These are phyloP conservation scores for Chalciporus chontae DNA, from an alignment of 768 basidiomycete species.

Conservation along the genomic window DNA sequence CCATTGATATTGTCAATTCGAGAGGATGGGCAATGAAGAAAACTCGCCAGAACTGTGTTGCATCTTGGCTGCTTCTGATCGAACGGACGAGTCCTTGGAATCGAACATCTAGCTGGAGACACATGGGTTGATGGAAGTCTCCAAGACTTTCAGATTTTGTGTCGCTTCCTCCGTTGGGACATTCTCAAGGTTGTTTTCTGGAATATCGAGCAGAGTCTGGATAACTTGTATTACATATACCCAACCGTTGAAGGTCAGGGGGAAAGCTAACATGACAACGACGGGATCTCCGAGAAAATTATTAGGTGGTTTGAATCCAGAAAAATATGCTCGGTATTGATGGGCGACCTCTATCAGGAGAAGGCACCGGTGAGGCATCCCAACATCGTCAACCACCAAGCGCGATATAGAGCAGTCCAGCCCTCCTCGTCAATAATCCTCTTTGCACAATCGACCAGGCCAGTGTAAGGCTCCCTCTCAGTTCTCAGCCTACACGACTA, in stretches of 20 bases:
- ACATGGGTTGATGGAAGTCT: too few species aligned
- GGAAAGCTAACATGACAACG: neutral
- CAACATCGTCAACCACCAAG: conserved; percentile 81
- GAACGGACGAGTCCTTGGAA: too few species aligned
- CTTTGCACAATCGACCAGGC: conserved; percentile 72
- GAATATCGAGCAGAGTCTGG: too few species aligned
- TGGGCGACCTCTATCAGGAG: conserved; percentile 18
- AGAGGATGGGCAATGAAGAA: too few species aligned
- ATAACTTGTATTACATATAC: neutral
- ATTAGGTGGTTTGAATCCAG: neutral
- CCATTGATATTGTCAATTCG: too few species aligned
- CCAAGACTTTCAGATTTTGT: too few species aligned
- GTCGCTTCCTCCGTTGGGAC: too few species aligned
- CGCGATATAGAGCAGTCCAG: conserved; percentile 66
- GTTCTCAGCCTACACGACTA: conserved; percentile 52
- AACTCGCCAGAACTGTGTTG: too few species aligned
- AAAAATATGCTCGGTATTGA: neutral
- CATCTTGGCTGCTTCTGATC: too few species aligned
- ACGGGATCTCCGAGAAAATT: neutral
- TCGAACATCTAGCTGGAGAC: too few species aligned
- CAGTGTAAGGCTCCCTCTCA: conserved; percentile 76
- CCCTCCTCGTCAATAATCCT: conserved; percentile 81
- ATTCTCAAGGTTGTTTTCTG: too few species aligned
- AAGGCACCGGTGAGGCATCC: conserved; percentile 55
- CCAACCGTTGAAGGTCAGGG: neutral